These are phyloP conservation scores for Leonotis leonurus DNA, from an alignment of 257 asterid genomes.

Conservation along the genomic window DNA sequence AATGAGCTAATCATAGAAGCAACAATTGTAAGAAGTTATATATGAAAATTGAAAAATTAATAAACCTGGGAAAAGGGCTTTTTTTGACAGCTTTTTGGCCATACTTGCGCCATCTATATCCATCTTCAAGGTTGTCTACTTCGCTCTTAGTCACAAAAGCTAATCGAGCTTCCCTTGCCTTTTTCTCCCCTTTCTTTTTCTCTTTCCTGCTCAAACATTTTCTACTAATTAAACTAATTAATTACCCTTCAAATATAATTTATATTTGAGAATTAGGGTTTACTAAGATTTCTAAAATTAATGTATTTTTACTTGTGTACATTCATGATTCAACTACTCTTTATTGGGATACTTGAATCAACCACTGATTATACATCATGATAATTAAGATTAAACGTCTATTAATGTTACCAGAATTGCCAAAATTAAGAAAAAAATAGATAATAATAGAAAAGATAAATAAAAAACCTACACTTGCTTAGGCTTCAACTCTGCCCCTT, in stretches of 20 bases:
- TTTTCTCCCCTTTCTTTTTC: conserved; percentile 52
- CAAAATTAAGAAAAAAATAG: neutral
- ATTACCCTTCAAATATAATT: too few species aligned
- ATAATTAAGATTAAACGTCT: too few species aligned
- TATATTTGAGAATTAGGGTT: too few species aligned
- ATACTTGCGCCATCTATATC: conserved; percentile 81
- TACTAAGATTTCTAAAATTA: too few species aligned
- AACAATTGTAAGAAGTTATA: too few species aligned
- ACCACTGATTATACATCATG: too few species aligned
- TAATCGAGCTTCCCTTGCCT: conserved; percentile 42
- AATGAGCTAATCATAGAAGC: neutral
- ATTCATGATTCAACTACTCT: too few species aligned
- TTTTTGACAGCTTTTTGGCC: conserved; percentile 84
- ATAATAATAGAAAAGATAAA: neutral
- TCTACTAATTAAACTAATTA: too few species aligned
- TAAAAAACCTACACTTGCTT: conserved; percentile 43
- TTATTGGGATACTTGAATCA: too few species aligned
- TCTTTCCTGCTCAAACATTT: conserved; percentile 30
- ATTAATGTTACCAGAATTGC: too few species aligned
- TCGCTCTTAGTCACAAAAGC: conserved; percentile 82
- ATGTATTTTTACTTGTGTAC: too few species aligned
- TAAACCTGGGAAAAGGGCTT: conserved; percentile 70
- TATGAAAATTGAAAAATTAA: too few species aligned
- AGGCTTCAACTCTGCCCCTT: conserved; percentile 39
- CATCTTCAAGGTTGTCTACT: conserved; percentile 73